These are phyloP conservation scores for Ogataea wickerhamii DNA, from an alignment of 805 yeast species.

Conservation along the genomic window DNA sequence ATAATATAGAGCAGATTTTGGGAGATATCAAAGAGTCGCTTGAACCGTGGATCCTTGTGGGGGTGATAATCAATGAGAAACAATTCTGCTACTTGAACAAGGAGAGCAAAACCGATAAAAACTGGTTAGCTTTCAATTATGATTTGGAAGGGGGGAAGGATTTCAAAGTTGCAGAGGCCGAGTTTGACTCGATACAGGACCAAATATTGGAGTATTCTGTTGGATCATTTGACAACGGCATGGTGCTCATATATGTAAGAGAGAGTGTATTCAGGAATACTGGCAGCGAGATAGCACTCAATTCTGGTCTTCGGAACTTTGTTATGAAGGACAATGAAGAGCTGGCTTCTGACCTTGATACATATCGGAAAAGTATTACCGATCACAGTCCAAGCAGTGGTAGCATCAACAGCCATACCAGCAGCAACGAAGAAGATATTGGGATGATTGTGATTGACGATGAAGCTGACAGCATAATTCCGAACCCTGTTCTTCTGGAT, in stretches of 20 bases:
- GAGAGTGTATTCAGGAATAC: slow-evolving; percentile 21
- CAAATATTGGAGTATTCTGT: slow-evolving; percentile 21
- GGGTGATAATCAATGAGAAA: slow-evolving; percentile 32
- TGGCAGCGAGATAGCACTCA: slow-evolving; percentile 12
- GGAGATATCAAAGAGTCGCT: slow-evolving; percentile 16
- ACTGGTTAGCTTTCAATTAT: slow-evolving; percentile 33
- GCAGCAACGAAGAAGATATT: slow-evolving; percentile 2
- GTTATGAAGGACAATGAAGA: slow-evolving; percentile 29
- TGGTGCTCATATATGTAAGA: slow-evolving; percentile 34
- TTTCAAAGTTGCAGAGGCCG: slow-evolving; percentile 17
- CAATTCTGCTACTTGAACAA: slow-evolving; percentile 31
- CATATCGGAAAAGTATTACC: slow-evolving; percentile 2
- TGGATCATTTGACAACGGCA: slow-evolving; percentile 27
- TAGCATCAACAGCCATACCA: no score
- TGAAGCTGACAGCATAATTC: slow-evolving; percentile 3
- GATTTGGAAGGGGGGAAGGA: slow-evolving; percentile 26
- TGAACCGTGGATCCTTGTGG: slow-evolving; percentile 39
- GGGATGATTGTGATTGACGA: slow-evolving; percentile 2
- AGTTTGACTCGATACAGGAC: slow-evolving; percentile 27
- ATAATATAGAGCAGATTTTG: slow-evolving; percentile 28
- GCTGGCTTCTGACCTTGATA: slow-evolving; percentile 17
- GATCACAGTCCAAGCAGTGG: background rate
- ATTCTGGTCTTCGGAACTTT: slow-evolving; percentile 29
- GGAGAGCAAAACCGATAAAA: slow-evolving; percentile 7
- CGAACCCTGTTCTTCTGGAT: background rate